Evolutionary conservation across 257 asterid species (phyloP), one percentile per base, ranked within the genome.

Genomic region (Rauvolfia tetraphylla): DNA sequence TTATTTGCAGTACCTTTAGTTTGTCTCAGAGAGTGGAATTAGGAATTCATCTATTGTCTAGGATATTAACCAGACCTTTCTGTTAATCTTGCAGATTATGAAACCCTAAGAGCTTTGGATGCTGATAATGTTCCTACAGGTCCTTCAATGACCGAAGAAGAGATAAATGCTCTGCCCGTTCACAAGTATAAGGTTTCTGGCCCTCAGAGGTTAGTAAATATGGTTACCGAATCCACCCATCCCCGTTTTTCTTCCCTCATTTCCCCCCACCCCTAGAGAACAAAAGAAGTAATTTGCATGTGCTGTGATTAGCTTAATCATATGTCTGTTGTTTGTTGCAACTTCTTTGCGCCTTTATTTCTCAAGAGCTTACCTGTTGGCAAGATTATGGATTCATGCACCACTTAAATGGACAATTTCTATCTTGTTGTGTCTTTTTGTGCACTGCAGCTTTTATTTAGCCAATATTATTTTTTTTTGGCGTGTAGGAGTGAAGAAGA

Each of bases 111-210:
- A 78, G 97, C 98, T 57, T 84, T 95, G 79, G 99, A 95, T 84
- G 93, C 93, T 58, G 98, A 95, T 81, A 91, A 90, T 81, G 90
- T 78, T 83, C 96, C 97, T 66, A 76, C 93, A 38, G 96, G 94
- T 62, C 83, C 86, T 54, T 90, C 99, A 58, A 95, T 95, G 98
- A 91, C 95, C 20, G 98, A 95, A 59, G 98, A 93, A 76, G 98
- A 95, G 89, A 95, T 95, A 82, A 90, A 84, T 87, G 92, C 96
- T 75, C 99, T 95, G 78, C 99, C 99, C 42, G 96, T 91, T 82
- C 99, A 95, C 83, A 95, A 91, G 82, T 95, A 95, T 71, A 91
- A 90, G 90, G 91, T 85, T 78, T 82, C 97, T 44, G 88, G 86
- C 71, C 89, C 89, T 72, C 92, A 84, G 81, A 86, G 95, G 98